Evolutionary conservation across 1,284 basidiomycete species (phyloP).

Genomic region (Cutaneotrichosporon cutaneum): DNA sequence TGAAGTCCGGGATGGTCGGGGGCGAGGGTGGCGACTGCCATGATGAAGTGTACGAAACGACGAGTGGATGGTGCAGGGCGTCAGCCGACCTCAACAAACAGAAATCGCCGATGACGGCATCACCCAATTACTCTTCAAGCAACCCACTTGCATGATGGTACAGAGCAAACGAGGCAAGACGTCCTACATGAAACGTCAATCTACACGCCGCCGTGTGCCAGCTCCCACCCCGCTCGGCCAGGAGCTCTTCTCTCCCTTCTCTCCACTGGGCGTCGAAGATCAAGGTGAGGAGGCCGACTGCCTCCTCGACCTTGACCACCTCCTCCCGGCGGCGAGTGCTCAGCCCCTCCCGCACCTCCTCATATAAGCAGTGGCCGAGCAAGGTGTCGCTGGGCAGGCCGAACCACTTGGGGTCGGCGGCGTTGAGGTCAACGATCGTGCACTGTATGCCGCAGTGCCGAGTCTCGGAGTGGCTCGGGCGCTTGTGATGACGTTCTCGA

Average conservation of each 20-base stretch:
- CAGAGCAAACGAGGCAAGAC: not conserved
- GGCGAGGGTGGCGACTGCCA: constrained; percentile 2
- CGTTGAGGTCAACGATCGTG: constrained; percentile 2
- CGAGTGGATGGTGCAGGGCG: not conserved
- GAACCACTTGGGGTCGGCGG: not conserved
- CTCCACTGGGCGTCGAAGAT: not conserved
- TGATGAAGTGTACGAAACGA: not conserved
- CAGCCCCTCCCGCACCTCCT: not conserved
- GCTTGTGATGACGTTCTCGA: constrained; percentile 1
- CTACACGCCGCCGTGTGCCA: not conserved
- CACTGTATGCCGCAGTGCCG: not conserved
- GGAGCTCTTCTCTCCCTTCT: no score
- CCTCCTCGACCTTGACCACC: no score
- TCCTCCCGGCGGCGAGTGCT: not conserved
- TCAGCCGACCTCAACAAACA: not conserved
- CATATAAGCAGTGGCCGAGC: not conserved
- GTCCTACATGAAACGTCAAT: not conserved
- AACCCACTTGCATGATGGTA: not conserved
- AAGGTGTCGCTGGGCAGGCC: not conserved
- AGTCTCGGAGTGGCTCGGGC: not conserved
- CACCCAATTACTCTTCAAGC: not conserved
- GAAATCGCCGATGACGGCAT: not conserved
- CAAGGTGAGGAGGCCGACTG: not conserved
- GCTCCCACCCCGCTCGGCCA: not conserved
- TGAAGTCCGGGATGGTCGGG: not conserved